Evolutionary conservation across 192 early-diverging fungal species (phyloP).

Genomic region (Coemansia sp.): DNA sequence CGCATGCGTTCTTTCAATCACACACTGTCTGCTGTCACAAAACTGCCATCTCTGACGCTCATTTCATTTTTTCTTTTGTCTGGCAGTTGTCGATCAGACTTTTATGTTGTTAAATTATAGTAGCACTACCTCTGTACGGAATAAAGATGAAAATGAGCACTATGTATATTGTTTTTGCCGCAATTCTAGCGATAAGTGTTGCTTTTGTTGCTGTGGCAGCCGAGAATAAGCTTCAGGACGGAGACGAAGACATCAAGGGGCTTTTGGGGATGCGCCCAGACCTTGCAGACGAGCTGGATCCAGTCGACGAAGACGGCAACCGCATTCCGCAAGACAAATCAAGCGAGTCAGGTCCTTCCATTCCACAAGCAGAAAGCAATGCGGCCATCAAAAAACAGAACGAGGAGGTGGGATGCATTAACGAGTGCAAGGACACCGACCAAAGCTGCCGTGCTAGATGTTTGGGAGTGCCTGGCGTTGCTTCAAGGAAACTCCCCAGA

Average conservation of each 20-base stretch:
- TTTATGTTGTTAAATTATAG: neutral
- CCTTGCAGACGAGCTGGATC: constrained; percentile 25
- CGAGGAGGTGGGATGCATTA: constrained; percentile 27
- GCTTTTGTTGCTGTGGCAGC: neutral
- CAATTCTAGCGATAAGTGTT: neutral
- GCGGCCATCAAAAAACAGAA: constrained; percentile 1
- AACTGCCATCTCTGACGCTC: too few species aligned
- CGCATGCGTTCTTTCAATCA: too few species aligned
- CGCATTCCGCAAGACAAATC: neutral
- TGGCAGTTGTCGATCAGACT: neutral
- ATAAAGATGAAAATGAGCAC: neutral
- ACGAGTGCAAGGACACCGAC: constrained; percentile 25
- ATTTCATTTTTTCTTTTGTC: neutral
- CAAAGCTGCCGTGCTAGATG: constrained; percentile 49
- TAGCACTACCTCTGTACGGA: neutral
- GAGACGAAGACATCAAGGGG: constrained; percentile 12
- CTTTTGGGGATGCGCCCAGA: constrained; percentile 36
- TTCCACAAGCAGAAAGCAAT: neutral
- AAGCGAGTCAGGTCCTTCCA: neutral
- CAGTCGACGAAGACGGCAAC: neutral
- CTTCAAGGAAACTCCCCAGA: constrained; percentile 31
- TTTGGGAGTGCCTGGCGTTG: constrained; percentile 45
- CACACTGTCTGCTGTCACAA: too few species aligned
- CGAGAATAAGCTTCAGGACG: neutral
- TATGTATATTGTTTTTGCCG: neutral